Base-by-base conservation (phyloP, 2,329 filamentous ascomycete genomes). In the Geoglossum cookeanum region DNA sequence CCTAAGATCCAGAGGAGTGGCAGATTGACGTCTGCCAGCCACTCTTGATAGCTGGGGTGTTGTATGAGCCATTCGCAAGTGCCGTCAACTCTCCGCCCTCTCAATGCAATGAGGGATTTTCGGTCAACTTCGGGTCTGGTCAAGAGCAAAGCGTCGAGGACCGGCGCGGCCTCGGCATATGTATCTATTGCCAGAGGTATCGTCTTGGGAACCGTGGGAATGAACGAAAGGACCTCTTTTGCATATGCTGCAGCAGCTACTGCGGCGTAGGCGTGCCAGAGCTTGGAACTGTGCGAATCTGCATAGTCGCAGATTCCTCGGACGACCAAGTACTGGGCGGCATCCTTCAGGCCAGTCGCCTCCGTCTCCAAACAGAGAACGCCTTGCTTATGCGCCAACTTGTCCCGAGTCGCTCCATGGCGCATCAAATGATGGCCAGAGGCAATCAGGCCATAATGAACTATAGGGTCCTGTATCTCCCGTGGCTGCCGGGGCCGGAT, bases 1-100 rank as follows among this genome's bases (percentile, higher is more conserved):
- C 64, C 64, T 17, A 57, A 62, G 42, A 66, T 61, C 62, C 64
- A 65, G 49, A 66, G 63, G 9, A 64, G 59, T 22, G 56, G 59
- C 52, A 39, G 47, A 54, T 58, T 47, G 6, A 29, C 2, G 32
- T 55, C 47, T 53, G 39, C 39, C 51, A 63, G 49, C 63, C 62
- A 64, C 45, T 59, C 56, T 57, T 57, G 58, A 59, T 63, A 64
- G 11, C 22, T 22, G 15, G 55, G 48, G 57, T 64, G 49, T 30
- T 57, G 55, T 35, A 55, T 54, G 27, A 64, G 48, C 63, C 62
- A 64, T 61, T 64, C 61, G 54, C 63, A 64, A n/a, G 63, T 64
- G 27, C 61, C 60, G 30, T 59, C 57, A 29, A 55, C 60, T 30
- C 60, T 61, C n/a, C 58, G 57, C 15, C 63, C 64, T 55, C 63